A percentile compares a stretch with the other conserved stretches of the same genome.
Conservation (phyloP, 2,329 filamentous ascomycete genomes). For the Calonectria honghensis region DNA sequence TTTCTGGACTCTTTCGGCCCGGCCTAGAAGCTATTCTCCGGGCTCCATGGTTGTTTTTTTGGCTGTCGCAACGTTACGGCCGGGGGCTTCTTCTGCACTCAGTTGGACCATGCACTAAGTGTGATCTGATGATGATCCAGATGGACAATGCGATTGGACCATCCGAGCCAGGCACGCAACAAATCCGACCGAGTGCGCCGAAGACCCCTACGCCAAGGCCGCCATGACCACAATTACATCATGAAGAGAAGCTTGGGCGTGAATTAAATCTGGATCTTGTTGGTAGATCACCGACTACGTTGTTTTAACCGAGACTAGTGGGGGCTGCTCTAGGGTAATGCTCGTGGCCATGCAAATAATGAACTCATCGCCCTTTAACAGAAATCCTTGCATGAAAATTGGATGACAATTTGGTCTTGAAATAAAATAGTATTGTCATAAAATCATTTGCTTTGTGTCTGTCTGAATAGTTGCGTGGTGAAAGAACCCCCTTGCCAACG, state of each 20-base stretch:
- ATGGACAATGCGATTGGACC: constrained; percentile 8
- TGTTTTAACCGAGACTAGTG: background rate
- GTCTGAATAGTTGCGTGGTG: background rate
- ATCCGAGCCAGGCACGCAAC: background rate
- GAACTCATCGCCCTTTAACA: background rate
- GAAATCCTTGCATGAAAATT: background rate
- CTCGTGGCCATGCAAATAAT: background rate
- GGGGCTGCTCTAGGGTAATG: background rate
- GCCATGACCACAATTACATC: background rate
- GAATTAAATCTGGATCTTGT: background rate
- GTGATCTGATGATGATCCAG: no score
- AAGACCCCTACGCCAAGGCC: background rate
- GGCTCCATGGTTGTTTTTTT: background rate
- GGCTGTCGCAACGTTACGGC: background rate
- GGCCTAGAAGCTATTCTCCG: background rate
- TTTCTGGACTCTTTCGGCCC: background rate
- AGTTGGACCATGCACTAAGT: background rate
- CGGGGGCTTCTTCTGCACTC: background rate
- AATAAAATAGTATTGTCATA: background rate
- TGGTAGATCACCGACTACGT: background rate
- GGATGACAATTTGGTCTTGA: background rate
- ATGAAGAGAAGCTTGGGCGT: background rate
- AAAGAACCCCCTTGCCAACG: no score
- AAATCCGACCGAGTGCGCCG: background rate
- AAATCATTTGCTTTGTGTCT: background rate